Evolutionary conservation across 352 stramenopile genomes (phyloP), one percentile per base, ranked within the genome.

Genomic region (Halophytophthora batemanensis): DNA sequence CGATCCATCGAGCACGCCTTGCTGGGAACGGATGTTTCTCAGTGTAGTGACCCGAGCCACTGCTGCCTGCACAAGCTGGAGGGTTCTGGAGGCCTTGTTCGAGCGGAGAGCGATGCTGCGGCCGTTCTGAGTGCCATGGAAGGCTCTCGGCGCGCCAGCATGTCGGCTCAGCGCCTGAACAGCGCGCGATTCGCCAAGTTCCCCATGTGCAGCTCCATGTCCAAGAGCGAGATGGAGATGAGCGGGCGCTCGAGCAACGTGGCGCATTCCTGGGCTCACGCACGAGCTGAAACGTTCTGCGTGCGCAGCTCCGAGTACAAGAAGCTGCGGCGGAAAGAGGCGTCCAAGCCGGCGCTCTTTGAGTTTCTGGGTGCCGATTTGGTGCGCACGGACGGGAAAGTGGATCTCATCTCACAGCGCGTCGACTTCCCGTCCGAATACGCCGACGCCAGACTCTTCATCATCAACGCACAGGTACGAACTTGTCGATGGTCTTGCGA

Each of bases 241-340:
- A 80, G 50, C 22, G 76, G 76, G 13, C 64, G 63, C 12, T 74
- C 74, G 0, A 82, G 65, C 44, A 82, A 78, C 31, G 60, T 80
- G 14, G 63, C 77, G 8, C 79, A 90, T 44, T 69, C 69, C 4
- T 87, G 72, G 63, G 61, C 76, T 2, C 67, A 63, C 1, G 70
- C 75, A 2, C 59, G 53, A 17, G 80, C 73, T 3, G 73, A 90
- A 44, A 83, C 74, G 1, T 93, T 93, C 39, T 63, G 66, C 18
- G 66, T 93, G 33, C 81, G 82, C 2, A 86, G 80, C 44, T 54
- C 73, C 6, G 78, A 93, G 18, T 93, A 93, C 73, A 93, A 90
- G 54, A 87, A 85, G 35, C 77, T 71, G 6, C 78, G 74, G n/a
- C 75, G 81, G 59, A 93, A 93, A 69, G 69, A 93, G 66, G 36